Base-by-base conservation (phyloP, 306 rosid species). In the Trifolium pratense region DNA sequence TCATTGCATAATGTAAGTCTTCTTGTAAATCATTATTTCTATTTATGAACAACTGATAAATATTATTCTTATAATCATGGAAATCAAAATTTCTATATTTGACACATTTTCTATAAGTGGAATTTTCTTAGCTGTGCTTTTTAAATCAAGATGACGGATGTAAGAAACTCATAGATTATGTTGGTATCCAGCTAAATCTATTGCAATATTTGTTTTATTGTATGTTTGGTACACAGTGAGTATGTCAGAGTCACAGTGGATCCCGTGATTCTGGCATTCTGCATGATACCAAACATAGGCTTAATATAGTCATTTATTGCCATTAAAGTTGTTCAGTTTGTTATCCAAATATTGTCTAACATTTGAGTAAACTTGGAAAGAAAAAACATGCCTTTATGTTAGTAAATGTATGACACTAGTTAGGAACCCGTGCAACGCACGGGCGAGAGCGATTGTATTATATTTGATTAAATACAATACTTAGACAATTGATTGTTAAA, bases 1-100 rank as follows among this genome's bases (percentile, higher is more conserved):
- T 76, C 90, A 91, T 78, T 52, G 26, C 59, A 91, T 58, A 71
- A 69, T 40, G 97, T 91, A 85, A 73, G 87, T 61, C 56, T 67
- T 34, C 42, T 20, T 18, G 32, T 61, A 20, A 49, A 18, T 16
- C 39, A 58, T 20, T 20, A 31, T 15, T 63, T 75, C 59, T 31
- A n/a, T 21, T 67, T 49, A 16, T 56, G 29, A 20, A 53, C 39
- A 80, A 32, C 13, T 39, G 52, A 37, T n/a, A 74, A 7, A 34
- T 29, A 43, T 36, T 25, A 48, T 65, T n/a, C 14, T 75, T 64
- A 60, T 70, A 10, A 6, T 29, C 1, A 52, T 16, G 14, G 59
- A 53, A 12, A 61, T 68, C 18, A 66, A 34, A 46, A 40, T 17
- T 67, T 53, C 20, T 15, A 6, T 46, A 15, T 15, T 18, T 46